phyloP scores from a whole-genome alignment of 2,329 filamentous ascomycete genomes.

The Diaporthe velutina region DNA sequence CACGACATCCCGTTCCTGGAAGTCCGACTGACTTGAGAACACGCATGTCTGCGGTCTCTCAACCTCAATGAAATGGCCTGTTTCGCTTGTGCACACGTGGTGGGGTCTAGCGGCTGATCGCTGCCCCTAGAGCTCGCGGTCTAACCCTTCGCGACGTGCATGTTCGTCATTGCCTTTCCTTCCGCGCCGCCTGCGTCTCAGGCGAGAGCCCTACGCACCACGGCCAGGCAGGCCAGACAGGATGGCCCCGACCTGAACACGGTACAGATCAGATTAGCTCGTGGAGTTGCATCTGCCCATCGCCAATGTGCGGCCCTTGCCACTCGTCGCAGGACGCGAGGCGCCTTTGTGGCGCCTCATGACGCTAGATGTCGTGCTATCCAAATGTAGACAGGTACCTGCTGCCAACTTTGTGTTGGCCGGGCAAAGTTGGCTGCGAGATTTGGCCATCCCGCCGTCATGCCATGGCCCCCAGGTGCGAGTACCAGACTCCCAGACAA shows the following conservation, averaged over 20 bases:
- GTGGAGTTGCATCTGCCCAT: neutral
- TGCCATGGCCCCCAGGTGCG: neutral
- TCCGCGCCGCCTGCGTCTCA: conserved; percentile 16
- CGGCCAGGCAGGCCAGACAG: neutral
- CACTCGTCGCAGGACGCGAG: conserved; percentile 4
- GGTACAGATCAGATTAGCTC: conserved; percentile 22
- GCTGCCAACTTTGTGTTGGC: conserved; percentile 8
- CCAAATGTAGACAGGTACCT: neutral
- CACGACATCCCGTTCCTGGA: neutral
- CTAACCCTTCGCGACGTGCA: conserved; percentile 18
- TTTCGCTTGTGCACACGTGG: conserved; percentile 26
- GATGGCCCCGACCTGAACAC: neutral
- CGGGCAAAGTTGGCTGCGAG: neutral
- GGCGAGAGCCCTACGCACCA: neutral
- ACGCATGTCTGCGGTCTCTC: neutral
- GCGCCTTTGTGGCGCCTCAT: conserved; percentile 15
- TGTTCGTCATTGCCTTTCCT: conserved; percentile 3
- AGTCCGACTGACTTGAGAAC: neutral
- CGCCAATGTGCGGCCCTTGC: neutral
- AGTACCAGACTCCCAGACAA: neutral
- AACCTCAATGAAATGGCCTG: neutral
- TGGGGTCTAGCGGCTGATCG: conserved; percentile 23
- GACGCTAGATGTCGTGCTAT: conserved; percentile 28
- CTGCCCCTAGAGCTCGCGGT: neutral
- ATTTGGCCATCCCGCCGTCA: conserved; percentile 5